These are phyloP conservation scores for Penicillium angulare DNA, from an alignment of 495 filamentous ascomycete genomes.

Conservation along the genomic window DNA sequence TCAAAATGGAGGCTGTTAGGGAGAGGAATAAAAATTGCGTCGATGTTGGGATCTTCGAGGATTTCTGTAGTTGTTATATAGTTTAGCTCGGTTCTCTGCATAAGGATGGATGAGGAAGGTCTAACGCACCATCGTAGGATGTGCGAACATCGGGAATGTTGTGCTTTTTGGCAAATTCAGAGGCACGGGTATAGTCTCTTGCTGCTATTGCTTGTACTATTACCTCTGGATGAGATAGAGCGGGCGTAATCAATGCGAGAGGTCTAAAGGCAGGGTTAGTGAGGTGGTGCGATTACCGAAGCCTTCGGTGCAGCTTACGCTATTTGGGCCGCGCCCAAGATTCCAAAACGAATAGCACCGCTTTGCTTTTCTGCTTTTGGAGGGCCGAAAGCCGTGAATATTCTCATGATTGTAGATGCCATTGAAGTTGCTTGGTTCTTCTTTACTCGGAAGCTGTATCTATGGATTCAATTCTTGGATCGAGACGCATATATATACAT, in stretches of 20 bases:
- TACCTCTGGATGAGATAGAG: conserved; percentile 53
- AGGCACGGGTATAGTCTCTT: conserved; percentile 44
- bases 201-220: conserved; percentile 56
- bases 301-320: conserved; percentile 29
- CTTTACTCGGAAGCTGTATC: background rate
- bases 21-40: conserved; percentile 51
- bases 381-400: conserved; percentile 22
- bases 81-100: too few species aligned
- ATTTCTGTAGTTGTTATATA: conserved; percentile 34
- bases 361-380: conserved; percentile 28
- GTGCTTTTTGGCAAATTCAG: conserved; percentile 53
- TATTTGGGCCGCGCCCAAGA: conserved; percentile 50
- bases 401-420: background rate
- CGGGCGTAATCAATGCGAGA: conserved; percentile 45
- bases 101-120: too few species aligned
- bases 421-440: background rate
- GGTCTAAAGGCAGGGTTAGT: conserved; percentile 29
- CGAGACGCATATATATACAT: too few species aligned
- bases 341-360: conserved; percentile 42
- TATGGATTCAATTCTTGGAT: too few species aligned
- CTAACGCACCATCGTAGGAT: conserved; percentile 30
- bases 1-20: conserved; percentile 55
- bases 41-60: conserved; percentile 51
- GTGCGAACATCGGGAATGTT: conserved; percentile 48
- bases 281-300: too few species aligned